phyloP scores from a whole-genome alignment of 2,329 filamentous ascomycete genomes.

The Nemania serpens region DNA sequence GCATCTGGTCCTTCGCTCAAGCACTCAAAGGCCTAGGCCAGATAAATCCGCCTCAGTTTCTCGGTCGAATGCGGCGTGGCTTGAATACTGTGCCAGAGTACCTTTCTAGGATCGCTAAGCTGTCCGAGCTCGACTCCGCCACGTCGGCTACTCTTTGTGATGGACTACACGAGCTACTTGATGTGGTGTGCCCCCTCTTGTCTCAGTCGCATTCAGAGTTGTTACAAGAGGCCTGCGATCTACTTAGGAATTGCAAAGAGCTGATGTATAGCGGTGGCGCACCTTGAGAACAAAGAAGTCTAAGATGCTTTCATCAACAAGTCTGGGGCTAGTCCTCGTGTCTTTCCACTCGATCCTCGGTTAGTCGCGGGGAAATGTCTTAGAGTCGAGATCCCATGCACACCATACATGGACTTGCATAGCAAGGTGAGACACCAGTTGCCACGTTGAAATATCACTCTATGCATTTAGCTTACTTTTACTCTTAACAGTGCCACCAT shows the following conservation, averaged over 20 bases:
- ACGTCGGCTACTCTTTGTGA: constrained; percentile 69
- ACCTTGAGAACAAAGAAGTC: constrained; percentile 25
- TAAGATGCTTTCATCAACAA: background rate
- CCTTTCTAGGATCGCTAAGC: constrained; percentile 66
- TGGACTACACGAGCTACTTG: constrained; percentile 52
- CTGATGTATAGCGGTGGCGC: constrained; percentile 39
- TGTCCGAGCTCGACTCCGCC: constrained; percentile 71
- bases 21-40: constrained; percentile 65
- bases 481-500: background rate
- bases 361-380: background rate
- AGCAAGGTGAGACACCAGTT: background rate
- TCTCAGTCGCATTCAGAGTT: constrained; percentile 64
- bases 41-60: constrained; percentile 51
- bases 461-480: background rate
- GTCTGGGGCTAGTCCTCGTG: background rate
- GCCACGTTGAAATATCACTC: background rate
- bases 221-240: constrained; percentile 73
- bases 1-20: constrained; percentile 87
- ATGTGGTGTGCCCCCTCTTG: constrained; percentile 50
- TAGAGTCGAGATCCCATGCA: background rate
- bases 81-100: constrained; percentile 49
- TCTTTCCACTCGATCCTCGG: constrained; percentile 2
- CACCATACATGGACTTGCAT: background rate
- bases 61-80: constrained; percentile 29
- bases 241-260: constrained; percentile 72